A percentile compares a stretch with the other conserved stretches of the same genome.
Evolutionary conservation across 2,329 filamentous ascomycete genomes (phyloP).

Genomic region (Penicillium sp.): DNA sequence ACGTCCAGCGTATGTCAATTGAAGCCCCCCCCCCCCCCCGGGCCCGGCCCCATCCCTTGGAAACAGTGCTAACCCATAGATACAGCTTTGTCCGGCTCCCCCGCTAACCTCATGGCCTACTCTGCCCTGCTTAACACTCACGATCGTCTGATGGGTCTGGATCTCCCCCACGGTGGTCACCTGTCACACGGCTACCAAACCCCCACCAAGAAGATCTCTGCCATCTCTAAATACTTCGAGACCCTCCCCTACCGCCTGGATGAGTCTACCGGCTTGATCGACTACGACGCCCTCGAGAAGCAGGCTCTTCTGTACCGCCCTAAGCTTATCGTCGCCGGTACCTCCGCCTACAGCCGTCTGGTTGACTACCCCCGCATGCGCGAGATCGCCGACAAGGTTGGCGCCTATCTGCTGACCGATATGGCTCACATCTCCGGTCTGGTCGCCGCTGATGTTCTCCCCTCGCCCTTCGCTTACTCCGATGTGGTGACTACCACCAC

Average conservation of each 20-base stretch:
- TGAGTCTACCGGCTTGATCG: constrained; percentile 83
- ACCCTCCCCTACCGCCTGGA: constrained; percentile 92
- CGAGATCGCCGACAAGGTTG: constrained; percentile 89
- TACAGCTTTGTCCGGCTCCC: constrained; percentile 76
- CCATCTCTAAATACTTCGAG: constrained; percentile 98
- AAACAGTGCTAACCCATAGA: constrained; percentile 15
- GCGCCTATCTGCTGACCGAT: constrained; percentile 93
- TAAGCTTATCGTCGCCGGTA: constrained; percentile 94
- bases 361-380: constrained; percentile 98
- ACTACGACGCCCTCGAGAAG: constrained; percentile 92
- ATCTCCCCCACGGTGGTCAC: constrained; percentile 92
- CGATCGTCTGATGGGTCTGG: constrained; percentile 94
- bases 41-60: background rate
- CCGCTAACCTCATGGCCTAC: constrained; percentile 81
- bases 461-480: constrained; percentile 87
- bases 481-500: constrained; percentile 98
- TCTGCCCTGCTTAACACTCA: constrained; percentile 95
- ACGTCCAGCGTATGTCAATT: constrained; percentile 74
- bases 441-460: constrained; percentile 89
- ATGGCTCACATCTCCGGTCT: constrained; percentile 99
- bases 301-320: constrained; percentile 90
- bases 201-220: constrained; percentile 93
- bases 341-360: constrained; percentile 95
- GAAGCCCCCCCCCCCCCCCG: background rate
- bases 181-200: constrained; percentile 98